Evolutionary conservation across 179 eudicot genomes (phyloP).

Genomic region (Dionaea muscipula): DNA sequence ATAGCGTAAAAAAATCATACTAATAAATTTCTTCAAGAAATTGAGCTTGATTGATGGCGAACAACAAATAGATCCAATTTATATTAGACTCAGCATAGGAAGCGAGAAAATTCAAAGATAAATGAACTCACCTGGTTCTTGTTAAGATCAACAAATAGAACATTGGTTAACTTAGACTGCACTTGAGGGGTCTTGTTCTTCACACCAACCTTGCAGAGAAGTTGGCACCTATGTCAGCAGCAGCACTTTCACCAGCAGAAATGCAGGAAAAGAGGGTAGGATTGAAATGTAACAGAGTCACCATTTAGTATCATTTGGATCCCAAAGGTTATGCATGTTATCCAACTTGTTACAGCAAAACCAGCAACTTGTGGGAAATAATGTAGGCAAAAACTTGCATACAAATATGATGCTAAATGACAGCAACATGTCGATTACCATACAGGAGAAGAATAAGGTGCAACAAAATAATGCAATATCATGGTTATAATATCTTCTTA

Average conservation of each 20-base stretch:
- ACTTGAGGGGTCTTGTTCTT: slow-evolving; percentile 68
- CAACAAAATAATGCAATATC: neutral
- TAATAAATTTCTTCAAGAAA: too few species aligned
- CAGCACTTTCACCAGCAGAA: slow-evolving; percentile 5
- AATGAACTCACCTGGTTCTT: slow-evolving; percentile 62
- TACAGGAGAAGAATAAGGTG: too few species aligned
- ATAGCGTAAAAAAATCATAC: too few species aligned
- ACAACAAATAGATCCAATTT: too few species aligned
- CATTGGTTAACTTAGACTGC: slow-evolving; percentile 71
- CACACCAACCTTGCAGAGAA: slow-evolving; percentile 68
- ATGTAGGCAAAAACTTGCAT: too few species aligned
- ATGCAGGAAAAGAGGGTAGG: neutral
- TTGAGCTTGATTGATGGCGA: neutral
- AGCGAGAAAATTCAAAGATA: neutral
- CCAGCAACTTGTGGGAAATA: too few species aligned
- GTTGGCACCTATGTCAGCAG: slow-evolving; percentile 12
- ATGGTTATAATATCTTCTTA: neutral
- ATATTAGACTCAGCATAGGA: too few species aligned
- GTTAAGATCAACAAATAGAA: slow-evolving; percentile 62
- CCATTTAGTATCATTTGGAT: neutral
- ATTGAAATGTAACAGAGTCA: neutral
- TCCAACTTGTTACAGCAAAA: neutral
- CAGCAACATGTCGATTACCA: too few species aligned
- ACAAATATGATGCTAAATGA: too few species aligned
- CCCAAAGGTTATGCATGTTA: neutral